A percentile compares a stretch with the other conserved stretches of the same genome.
phyloP scores from a whole-genome alignment of 345 rosid species.

The Ceriops tagal region DNA sequence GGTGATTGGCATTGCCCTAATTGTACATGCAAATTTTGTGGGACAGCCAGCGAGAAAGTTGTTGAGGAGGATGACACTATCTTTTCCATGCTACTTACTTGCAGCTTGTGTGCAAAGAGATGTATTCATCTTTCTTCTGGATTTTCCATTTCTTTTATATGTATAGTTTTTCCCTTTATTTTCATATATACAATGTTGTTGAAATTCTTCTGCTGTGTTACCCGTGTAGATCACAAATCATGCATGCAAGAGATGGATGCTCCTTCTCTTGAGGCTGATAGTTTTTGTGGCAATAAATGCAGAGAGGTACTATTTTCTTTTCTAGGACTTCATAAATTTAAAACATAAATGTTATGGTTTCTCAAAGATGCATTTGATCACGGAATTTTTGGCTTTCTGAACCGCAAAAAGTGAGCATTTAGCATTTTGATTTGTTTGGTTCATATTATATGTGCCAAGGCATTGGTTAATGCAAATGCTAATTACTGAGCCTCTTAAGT shows the following conservation, averaged over 20 bases:
- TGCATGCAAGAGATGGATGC: conserved; percentile 38
- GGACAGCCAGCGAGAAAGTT: conserved; percentile 27
- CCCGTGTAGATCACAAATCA: conserved; percentile 26
- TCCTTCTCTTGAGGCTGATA: conserved; percentile 32
- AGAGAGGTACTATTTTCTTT: conserved; percentile 19
- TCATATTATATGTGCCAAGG: too few species aligned
- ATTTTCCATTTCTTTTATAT: conserved; percentile 9
- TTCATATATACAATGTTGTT: not conserved
- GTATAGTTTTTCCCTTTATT: not conserved
- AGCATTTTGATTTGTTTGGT: too few species aligned
- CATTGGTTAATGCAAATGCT: too few species aligned
- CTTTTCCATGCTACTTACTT: conserved; percentile 15
- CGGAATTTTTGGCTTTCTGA: too few species aligned
- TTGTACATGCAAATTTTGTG: conserved; percentile 32
- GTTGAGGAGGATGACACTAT: conserved; percentile 27
- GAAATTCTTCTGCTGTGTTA: conserved; percentile 4
- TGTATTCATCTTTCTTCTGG: conserved; percentile 23
- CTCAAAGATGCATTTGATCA: too few species aligned
- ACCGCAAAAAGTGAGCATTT: too few species aligned
- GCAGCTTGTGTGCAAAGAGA: conserved; percentile 28
- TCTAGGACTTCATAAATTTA: not conserved
- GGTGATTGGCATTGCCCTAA: conserved; percentile 37
- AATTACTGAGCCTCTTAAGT: not conserved
- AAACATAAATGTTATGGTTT: too few species aligned
- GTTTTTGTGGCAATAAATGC: conserved; percentile 30